Base-by-base conservation (phyloP, 1,284 basidiomycete genomes). In the Cyathus olla region DNA sequence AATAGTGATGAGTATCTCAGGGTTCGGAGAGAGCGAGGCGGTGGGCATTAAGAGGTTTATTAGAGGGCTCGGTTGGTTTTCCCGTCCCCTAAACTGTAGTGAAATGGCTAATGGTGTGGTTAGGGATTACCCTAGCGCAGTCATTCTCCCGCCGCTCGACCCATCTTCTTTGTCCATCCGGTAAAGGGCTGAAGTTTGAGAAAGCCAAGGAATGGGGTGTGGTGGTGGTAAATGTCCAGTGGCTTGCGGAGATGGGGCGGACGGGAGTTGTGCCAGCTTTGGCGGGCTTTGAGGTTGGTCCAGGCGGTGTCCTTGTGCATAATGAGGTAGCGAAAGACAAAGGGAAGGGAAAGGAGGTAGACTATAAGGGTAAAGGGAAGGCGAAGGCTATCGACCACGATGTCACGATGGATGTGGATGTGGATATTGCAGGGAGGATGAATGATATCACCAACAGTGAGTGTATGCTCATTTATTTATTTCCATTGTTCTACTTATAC, bases 171-270 rank as follows among this genome's bases (percentile, higher is more conserved):
- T 95, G 93, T 72, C 91, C 92, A 0, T 84, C 87, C 6, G 85
- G 83, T 1, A 78, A 71, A 0, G 94, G 94, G 13, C 76, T 82
- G 17, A 95, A 95, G 70, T 92, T 85, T 55, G 84, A 87, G n/a
- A 93, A 90, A 70, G 93, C 93, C 3, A 66, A 73, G 46, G 87
- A 92, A 66, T 94, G 94, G 93, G 80, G 79, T 4, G 85, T 90
- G 8, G 86, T 88, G 0, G 84, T 92, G 17, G 80, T 93, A 15
- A 81, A 83, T 49, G 79, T 90, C 75, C 73, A 75, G 11, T 94
- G 91, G 90, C 70, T 95, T n/a, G 80, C 79, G 6, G 75, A 76
- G 2, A 83, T 92, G 60, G 86, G 83, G 17, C 75, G 66, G 37
- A 79, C 71, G 0, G 90, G 90, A 0, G 55, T 50, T 5, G 72